phyloP scores from a whole-genome alignment of 768 basidiomycete genomes.

The Polyporus arcularius region DNA sequence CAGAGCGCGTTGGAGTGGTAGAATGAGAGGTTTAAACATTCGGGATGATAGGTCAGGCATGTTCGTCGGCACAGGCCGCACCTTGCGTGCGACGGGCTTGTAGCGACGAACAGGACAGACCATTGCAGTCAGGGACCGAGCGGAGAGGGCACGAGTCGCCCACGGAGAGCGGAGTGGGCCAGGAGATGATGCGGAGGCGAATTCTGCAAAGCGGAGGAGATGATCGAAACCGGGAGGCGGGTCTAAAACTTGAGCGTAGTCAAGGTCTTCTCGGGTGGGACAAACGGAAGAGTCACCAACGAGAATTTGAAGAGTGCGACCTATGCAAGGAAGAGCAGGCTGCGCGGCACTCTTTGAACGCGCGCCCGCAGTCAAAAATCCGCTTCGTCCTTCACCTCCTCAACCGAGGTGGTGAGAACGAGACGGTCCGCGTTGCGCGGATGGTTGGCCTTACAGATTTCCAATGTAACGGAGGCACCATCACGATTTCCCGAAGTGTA shows the following conservation, averaged over 20 bases:
- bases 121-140: too few species aligned
- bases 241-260: neutral
- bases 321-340: neutral
- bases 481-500: neutral
- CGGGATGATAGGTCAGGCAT: slow-evolving; percentile 25
- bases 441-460: neutral
- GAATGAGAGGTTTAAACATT: slow-evolving; percentile 14
- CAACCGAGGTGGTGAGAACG: too few species aligned
- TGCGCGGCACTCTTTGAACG: too few species aligned
- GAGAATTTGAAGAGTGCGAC: neutral
- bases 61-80: slow-evolving; percentile 29
- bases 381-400: too few species aligned
- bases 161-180: neutral
- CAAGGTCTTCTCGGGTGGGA: neutral
- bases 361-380: too few species aligned
- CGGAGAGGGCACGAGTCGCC: slow-evolving; percentile 1
- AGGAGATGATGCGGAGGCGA: neutral
- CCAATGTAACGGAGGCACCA: neutral
- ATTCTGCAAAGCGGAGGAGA: neutral
- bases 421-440: too few species aligned
- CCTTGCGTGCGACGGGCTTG: slow-evolving; percentile 32
- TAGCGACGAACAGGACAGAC: slow-evolving; percentile 8
- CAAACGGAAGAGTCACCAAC: neutral
- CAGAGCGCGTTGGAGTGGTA: neutral
- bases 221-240: neutral